A percentile compares a stretch with the other conserved stretches of the same genome.
phyloP scores from a whole-genome alignment of 345 rosid genomes.

The Limnanthes douglasii region DNA sequence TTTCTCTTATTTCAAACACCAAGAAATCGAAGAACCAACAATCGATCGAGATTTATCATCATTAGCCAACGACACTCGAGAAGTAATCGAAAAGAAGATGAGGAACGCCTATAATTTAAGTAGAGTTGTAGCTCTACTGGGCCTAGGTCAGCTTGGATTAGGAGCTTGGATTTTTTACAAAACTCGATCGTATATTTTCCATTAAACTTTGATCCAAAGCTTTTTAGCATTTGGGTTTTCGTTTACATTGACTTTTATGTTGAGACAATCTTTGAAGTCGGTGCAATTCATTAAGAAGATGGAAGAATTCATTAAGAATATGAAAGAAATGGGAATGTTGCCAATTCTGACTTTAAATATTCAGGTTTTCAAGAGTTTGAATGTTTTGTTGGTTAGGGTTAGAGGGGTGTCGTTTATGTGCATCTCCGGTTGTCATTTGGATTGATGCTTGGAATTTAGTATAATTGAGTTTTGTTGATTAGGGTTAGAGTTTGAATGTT shows the following conservation, averaged over 20 bases:
- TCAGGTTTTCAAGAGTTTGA: slow-evolving; percentile 65
- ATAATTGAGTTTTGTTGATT: too few species aligned
- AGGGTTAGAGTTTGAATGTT: too few species aligned
- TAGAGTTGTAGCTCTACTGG: slow-evolving; percentile 42
- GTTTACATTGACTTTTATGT: slow-evolving; percentile 56
- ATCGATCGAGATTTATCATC: slow-evolving; percentile 75
- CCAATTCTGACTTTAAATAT: slow-evolving; percentile 71
- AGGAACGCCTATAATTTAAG: slow-evolving; percentile 53
- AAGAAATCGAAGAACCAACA: slow-evolving; percentile 89
- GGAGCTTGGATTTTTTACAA: slow-evolving; percentile 55
- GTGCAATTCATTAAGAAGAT: slow-evolving; percentile 78
- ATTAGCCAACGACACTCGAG: slow-evolving; percentile 65
- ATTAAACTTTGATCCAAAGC: slow-evolving; percentile 46
- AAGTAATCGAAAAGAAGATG: slow-evolving; percentile 57
- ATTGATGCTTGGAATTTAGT: too few species aligned
- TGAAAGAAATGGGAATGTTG: slow-evolving; percentile 62
- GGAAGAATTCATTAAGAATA: too few species aligned
- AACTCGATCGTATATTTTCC: slow-evolving; percentile 26
- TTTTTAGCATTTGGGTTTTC: slow-evolving; percentile 72
- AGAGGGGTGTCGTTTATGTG: slow-evolving; percentile 45
- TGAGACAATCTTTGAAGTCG: slow-evolving; percentile 69
- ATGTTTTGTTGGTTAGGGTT: slow-evolving; percentile 38
- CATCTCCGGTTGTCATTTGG: slow-evolving; percentile 30
- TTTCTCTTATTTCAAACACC: slow-evolving; percentile 95
- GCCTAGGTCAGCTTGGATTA: slow-evolving; percentile 47